These are phyloP conservation scores for Ascochyta lentis DNA, from an alignment of 2,329 filamentous ascomycete genomes.

Conservation along the genomic window DNA sequence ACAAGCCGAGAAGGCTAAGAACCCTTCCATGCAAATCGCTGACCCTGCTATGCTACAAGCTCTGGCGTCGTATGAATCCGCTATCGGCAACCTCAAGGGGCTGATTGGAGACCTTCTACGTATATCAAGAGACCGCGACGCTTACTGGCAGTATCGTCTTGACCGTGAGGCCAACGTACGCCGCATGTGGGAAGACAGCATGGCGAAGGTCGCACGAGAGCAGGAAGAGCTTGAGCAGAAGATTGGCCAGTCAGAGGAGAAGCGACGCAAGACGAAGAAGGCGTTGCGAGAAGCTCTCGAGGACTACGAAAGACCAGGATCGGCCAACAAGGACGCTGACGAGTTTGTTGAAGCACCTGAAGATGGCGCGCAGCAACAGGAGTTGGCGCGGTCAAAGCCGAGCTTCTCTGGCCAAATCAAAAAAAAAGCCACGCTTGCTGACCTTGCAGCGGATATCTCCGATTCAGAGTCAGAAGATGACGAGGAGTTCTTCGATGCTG, in stretches of 20 bases:
- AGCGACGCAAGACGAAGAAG: conserved; percentile 86
- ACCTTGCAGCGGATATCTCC: conserved; percentile 71
- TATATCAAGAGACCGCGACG: conserved; percentile 91
- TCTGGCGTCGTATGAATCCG: conserved; percentile 83
- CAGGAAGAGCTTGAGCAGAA: conserved; percentile 89
- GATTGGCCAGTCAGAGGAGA: conserved; percentile 88
- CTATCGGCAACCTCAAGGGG: conserved; percentile 84
- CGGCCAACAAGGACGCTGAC: conserved; percentile 29
- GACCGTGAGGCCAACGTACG: conserved; percentile 91
- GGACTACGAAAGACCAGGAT: conserved; percentile 47
- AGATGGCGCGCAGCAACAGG: conserved; percentile 44
- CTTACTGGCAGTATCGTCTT: conserved; percentile 95
- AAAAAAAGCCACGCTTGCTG: conserved; percentile 71
- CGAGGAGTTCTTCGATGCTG: conserved; percentile 96
- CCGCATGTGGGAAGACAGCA: conserved; percentile 96
- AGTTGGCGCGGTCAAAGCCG: conserved; percentile 23
- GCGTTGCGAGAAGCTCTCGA: conserved; percentile 86
- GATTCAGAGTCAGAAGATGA: conserved; percentile 77
- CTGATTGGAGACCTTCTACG: conserved; percentile 86
- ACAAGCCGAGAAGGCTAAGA: conserved; percentile 71
- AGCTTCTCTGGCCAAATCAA: conserved; percentile 45
- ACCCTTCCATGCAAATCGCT: conserved; percentile 74
- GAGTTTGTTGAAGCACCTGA: conserved; percentile 45
- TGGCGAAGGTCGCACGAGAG: conserved; percentile 94
- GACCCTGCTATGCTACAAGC: conserved; percentile 80